These are phyloP conservation scores for Coemansia sp. DNA, from an alignment of 192 early-diverging fungal genomes.

Conservation along the genomic window DNA sequence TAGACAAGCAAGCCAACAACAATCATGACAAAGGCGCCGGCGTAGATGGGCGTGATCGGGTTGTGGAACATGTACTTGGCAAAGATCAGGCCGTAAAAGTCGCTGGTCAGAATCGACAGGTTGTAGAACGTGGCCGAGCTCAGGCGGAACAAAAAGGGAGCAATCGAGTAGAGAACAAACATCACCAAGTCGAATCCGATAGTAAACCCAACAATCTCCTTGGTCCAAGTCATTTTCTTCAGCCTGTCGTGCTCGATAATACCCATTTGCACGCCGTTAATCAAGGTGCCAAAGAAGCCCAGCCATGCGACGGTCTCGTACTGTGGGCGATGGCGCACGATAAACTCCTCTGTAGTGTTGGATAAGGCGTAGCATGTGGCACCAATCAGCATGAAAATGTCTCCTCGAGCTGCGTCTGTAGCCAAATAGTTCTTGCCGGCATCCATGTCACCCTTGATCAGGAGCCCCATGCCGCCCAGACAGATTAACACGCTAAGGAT, in stretches of 20 bases:
- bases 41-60: constrained; percentile 61
- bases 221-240: constrained; percentile 51
- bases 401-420: constrained; percentile 61
- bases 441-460: constrained; percentile 67
- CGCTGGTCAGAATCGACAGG: constrained; percentile 71
- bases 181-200: constrained; percentile 66
- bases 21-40: constrained; percentile 65
- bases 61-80: constrained; percentile 67
- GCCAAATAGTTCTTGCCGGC: constrained; percentile 61
- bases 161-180: constrained; percentile 69
- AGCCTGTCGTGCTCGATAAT: constrained; percentile 66
- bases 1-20: constrained; percentile 69
- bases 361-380: constrained; percentile 75
- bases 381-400: constrained; percentile 69
- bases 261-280: constrained; percentile 71
- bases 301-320: constrained; percentile 77
- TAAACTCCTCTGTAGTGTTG: constrained; percentile 69
- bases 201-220: constrained; percentile 59
- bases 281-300: constrained; percentile 68
- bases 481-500: constrained; percentile 69
- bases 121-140: constrained; percentile 77
- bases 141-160: constrained; percentile 70
- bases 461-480: constrained; percentile 65
- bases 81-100: constrained; percentile 79
- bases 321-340: constrained; percentile 69